Percentiles rank a stretch among this genome's conserved stretches.
Evolutionary conservation across 208 protist species (phyloP).

Genomic region (Acanthamoeba sp.): DNA sequence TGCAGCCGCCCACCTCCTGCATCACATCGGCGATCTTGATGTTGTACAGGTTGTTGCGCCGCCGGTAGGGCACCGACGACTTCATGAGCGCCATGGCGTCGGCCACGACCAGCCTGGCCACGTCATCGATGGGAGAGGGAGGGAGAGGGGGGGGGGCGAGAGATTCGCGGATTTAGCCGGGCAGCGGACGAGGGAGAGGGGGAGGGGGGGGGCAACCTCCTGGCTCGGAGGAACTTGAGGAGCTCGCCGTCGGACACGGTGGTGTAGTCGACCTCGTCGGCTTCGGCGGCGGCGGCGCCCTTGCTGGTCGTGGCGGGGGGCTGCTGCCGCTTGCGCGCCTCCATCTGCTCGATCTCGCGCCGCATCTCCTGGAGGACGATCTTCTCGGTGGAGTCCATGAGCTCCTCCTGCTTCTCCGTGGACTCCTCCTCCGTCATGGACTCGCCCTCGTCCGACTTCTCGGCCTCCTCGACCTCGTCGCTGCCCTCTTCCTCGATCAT

Average conservation of each 20-base stretch:
- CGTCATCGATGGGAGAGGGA: too few relatives aligned
- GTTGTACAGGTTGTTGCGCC: constrained; percentile 37
- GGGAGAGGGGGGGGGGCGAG: too few relatives aligned
- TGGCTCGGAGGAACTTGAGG: constrained; percentile 2
- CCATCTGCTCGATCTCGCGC: neutral
- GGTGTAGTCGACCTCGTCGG: neutral
- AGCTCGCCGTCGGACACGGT: constrained; percentile 7
- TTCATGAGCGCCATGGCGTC: constrained; percentile 3
- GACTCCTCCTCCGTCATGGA: neutral
- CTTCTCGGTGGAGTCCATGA: constrained; percentile 5
- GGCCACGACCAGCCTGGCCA: neutral
- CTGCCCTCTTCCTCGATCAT: neutral
- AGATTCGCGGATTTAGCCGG: too few relatives aligned
- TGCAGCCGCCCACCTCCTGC: constrained; percentile 31
- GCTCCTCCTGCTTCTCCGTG: neutral
- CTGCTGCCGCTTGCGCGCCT: neutral
- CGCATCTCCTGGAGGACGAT: constrained; percentile 20
- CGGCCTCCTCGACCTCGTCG: constrained; percentile 4
- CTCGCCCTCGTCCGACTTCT: neutral
- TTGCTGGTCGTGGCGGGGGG: neutral
- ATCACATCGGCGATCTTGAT: constrained; percentile 44
- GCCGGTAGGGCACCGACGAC: neutral
- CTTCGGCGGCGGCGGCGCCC: too few relatives aligned
- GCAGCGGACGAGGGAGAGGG: too few relatives aligned
- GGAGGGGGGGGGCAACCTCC: neutral